Conservation (phyloP, 1,284 basidiomycete genomes). For the Mrakiaceae sp. region DNA sequence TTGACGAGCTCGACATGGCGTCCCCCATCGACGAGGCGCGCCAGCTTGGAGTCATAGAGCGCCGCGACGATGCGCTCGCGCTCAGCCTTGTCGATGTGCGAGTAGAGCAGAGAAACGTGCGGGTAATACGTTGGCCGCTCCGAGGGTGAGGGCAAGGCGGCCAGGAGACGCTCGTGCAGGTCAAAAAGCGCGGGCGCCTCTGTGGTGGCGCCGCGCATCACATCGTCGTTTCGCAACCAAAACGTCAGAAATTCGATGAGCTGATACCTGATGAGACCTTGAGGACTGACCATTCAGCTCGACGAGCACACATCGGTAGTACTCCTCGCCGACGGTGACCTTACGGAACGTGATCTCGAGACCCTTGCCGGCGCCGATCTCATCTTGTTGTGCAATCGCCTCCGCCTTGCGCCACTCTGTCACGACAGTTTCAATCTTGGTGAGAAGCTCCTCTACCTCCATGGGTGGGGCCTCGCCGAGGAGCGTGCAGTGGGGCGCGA, state of each 20-base stretch:
- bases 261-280: neutral
- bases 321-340: constrained; percentile 6
- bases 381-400: neutral
- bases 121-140: constrained; percentile 12
- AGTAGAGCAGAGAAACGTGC: constrained; percentile 14
- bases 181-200: neutral
- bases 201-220: neutral
- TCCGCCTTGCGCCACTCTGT: neutral
- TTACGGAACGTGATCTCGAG: constrained; percentile 8
- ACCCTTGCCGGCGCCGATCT: neutral
- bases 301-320: constrained; percentile 11
- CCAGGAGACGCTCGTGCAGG: constrained; percentile 2
- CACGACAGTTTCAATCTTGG: neutral
- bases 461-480: neutral
- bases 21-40: neutral
- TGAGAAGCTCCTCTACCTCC: neutral
- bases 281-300: constrained; percentile 1
- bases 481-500: constrained; percentile 3
- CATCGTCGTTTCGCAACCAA: neutral
- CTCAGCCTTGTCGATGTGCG: constrained; percentile 1
- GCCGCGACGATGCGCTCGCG: neutral
- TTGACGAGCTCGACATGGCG: no score
- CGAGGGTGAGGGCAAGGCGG: constrained; percentile 4
- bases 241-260: neutral
- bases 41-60: neutral